phyloP scores from a whole-genome alignment of 306 rosid species.

The Cucumis hystrix region DNA sequence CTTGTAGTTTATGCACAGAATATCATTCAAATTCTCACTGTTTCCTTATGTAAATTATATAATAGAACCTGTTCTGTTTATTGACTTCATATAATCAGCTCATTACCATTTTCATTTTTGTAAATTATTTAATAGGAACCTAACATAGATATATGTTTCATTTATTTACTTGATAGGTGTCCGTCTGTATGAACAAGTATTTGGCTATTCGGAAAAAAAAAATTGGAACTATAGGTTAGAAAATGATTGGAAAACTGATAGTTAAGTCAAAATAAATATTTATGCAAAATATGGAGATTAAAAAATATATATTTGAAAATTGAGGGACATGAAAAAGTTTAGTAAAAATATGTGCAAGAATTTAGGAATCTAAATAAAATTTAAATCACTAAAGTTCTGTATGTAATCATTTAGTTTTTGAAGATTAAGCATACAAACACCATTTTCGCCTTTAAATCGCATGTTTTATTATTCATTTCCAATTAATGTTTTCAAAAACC shows the following conservation, averaged over 20 bases:
- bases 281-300: neutral
- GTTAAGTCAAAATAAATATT: neutral
- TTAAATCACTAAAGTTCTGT: neutral
- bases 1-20: neutral
- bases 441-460: too few relatives aligned
- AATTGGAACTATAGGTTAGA: neutral
- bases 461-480: too few relatives aligned
- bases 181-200: neutral
- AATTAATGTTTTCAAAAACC: too few relatives aligned
- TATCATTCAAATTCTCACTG: neutral
- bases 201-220: neutral
- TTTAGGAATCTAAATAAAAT: neutral
- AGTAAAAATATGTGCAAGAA: neutral
- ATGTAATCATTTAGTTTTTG: too few relatives aligned
- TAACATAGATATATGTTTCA: neutral
- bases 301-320: neutral
- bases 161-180: neutral
- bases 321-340: neutral
- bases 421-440: too few relatives aligned
- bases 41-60: too few relatives aligned
- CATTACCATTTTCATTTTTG: too few relatives aligned
- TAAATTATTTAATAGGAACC: neutral
- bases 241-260: neutral
- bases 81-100: neutral
- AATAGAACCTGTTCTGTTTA: too few relatives aligned